Conservation (phyloP, 2,329 filamentous ascomycete genomes). For the Hypoxylon sp. region DNA sequence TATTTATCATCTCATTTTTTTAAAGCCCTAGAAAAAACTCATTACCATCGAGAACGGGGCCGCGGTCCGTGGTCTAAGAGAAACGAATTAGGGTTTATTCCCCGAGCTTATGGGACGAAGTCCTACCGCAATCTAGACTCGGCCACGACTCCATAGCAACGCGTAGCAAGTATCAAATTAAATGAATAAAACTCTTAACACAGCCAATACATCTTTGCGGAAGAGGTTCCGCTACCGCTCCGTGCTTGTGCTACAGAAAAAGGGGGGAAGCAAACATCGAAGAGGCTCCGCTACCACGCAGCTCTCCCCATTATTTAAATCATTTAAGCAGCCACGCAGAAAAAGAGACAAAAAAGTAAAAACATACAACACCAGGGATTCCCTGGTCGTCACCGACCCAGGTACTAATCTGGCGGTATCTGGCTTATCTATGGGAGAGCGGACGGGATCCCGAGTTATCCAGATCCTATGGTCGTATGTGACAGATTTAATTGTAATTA, state of each 20-base stretch:
- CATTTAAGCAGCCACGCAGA: neutral
- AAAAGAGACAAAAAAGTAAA: slow-evolving; percentile 5
- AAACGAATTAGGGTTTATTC: neutral
- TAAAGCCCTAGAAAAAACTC: neutral
- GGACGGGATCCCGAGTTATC: slow-evolving; percentile 25
- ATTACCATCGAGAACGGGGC: neutral
- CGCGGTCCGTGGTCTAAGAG: neutral
- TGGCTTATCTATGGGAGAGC: slow-evolving; percentile 24
- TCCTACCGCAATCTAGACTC: neutral
- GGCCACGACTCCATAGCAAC: neutral
- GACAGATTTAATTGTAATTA: slow-evolving; percentile 2
- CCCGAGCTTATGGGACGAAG: neutral
- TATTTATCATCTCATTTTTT: neutral
- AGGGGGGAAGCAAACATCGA: neutral
- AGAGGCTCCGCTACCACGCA: neutral
- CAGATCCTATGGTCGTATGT: slow-evolving; percentile 8
- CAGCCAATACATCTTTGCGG: neutral
- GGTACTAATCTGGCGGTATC: slow-evolving; percentile 28
- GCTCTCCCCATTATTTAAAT: neutral
- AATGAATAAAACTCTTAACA: neutral
- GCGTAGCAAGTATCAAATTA: neutral
- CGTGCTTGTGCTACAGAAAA: neutral
- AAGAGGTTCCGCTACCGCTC: neutral
- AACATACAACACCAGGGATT: slow-evolving; percentile 30
- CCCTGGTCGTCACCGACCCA: slow-evolving; percentile 30